Percentiles rank a stretch among this genome's conserved stretches.
phyloP scores from a whole-genome alignment of 176 grass and related monocot genomes.

The Aegilops umbellulata region DNA sequence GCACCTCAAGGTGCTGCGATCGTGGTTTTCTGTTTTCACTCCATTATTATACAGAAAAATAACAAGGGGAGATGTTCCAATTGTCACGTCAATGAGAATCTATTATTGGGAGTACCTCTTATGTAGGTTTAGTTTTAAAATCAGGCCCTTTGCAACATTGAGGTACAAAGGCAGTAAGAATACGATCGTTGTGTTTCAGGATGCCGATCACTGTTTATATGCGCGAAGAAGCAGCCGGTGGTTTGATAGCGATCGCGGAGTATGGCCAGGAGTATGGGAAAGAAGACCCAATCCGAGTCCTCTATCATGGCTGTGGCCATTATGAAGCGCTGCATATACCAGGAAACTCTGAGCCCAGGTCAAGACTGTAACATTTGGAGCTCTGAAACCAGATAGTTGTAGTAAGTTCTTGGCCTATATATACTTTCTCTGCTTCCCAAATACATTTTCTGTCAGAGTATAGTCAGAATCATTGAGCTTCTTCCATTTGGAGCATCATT shows the following conservation, averaged over 20 bases:
- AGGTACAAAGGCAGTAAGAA: not conserved
- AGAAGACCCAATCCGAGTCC: conserved; percentile 60
- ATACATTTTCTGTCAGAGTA: not conserved
- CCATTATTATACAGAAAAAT: not conserved
- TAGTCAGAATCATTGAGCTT: not conserved
- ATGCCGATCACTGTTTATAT: conserved; percentile 83
- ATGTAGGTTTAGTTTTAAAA: not conserved
- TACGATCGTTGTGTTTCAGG: conserved; percentile 12
- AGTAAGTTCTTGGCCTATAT: not conserved
- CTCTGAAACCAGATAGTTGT: not conserved
- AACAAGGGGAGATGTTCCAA: not conserved
- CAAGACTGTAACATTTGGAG: conserved; percentile 38
- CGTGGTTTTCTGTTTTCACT: not conserved
- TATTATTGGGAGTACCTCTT: not conserved
- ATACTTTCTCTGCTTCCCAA: not conserved
- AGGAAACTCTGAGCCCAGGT: conserved; percentile 29
- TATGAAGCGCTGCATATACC: conserved; percentile 62
- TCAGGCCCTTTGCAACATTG: not conserved
- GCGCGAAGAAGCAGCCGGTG: conserved; percentile 48
- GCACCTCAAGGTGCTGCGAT: not conserved
- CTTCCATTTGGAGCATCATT: not conserved
- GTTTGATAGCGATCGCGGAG: conserved; percentile 65
- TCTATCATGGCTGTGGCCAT: conserved; percentile 76
- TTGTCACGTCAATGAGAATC: not conserved
- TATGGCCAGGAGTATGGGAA: conserved; percentile 76